Evolutionary conservation across 139 green algal genomes (phyloP), one percentile per base, ranked within the genome.

Genomic region (Micractinium conductrix): DNA sequence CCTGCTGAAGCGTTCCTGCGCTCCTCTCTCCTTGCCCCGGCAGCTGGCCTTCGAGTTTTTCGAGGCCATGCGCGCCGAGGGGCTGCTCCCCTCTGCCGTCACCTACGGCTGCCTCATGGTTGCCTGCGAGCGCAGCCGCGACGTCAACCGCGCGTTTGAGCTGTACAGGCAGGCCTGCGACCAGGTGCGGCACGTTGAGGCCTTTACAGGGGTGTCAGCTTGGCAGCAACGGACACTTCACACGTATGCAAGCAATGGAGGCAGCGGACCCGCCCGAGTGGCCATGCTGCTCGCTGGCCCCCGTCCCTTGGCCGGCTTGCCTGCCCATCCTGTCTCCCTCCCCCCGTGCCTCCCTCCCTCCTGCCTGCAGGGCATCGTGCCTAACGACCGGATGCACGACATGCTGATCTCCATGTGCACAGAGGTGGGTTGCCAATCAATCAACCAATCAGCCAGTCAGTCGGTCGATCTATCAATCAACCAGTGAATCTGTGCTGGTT

Each of bases 61-160:
- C 26, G 80, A 85, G 21, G 69, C 86, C 4, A 93, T 96, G 87
- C 69, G 83, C 37, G 79, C 33, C 8, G 72, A 68, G 26, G 79
- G 84, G 12, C 55, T 94, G 37, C 48, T 65, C 33, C 87, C 91
- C 12, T 91, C 80, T 26, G 91, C 85, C 14, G 87, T 92, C 43
- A 95, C 93, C 4, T 96, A 94, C 68, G 92, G 90, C 70, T 92
- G 87, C 69, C 67, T 94, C 63, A 75, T 96, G n/a, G 60, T 79
- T 10, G 93, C 90, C 2, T 94, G 87, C 67, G 74, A 85, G 50
- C 53, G 62, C 2, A 35, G 17, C 1, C 40, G 74, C 0, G 80
- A 93, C 68, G 88, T 91, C 26, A 74, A 87, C 67, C 44, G n/a
- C 0, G 92, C 91, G 3, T 91, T 95, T 33, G 17, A 37, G 44